Base-by-base conservation (phyloP, 2,329 filamentous ascomycete species). In the Alternaria arborescens region DNA sequence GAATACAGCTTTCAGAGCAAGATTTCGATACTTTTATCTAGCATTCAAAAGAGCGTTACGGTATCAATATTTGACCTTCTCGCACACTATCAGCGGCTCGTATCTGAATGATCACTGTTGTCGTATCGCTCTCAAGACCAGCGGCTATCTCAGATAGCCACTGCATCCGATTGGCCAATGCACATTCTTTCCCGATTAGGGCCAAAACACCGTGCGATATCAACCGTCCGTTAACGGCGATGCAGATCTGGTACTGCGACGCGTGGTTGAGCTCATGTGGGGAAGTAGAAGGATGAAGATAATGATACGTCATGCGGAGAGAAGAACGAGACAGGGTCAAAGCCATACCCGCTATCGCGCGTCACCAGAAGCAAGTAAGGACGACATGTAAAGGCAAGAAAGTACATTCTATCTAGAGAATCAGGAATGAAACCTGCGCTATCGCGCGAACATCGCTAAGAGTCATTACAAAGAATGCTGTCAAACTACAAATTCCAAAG, bases 111-210 rank as follows among this genome's bases (percentile, higher is more conserved):
- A 24, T 36, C 20, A 3, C 11, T 24, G 30, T 50, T 50, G 36
- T 50, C 46, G 20, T 14, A 24, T 50, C 14, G 30, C 18, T 50
- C 20, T 22, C 32, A 26, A 22, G 10, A 12, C 22, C 34, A 41
- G 14, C 22, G 34, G 16, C 16, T 38, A 52, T 41, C 48, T 52
- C 16, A 20, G 7, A 12, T 12, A 30, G 26, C 48, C 22, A 52
- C n/a, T 20, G 16, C 26, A 38, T 42, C 55, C 46, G 47, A 57
- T 57, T 51, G 51, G 48, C n/a, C 26, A 50, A 50, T 54, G 63
- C 60, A 62, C 60, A 42, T 44, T 40, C 40, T 65, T 58, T 61
- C 63, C 63, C 48, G 30, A 65, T 63, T 47, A 41, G 63, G 57
- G 20, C 47, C 41, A 30, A 43, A 57, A 52, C 46, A 51, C 36